phyloP scores from a whole-genome alignment of 139 green algal species.

The Micractinium conductrix region DNA sequence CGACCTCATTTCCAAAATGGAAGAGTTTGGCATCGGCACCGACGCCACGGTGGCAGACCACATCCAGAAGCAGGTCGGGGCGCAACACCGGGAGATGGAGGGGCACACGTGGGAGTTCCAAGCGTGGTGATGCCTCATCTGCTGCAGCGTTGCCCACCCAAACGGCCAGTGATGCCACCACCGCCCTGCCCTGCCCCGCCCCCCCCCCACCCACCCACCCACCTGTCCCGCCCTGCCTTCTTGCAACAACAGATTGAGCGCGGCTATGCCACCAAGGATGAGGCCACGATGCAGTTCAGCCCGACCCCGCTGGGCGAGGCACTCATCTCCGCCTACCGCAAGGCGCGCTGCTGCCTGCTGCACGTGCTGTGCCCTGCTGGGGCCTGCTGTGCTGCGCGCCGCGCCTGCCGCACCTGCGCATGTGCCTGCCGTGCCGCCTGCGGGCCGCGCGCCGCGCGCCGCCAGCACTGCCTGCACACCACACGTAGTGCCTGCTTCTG shows the following conservation, averaged over 20 bases:
- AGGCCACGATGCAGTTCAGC: slow-evolving; percentile 67
- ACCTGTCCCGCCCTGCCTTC: too few relatives aligned
- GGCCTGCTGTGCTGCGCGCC: too few relatives aligned
- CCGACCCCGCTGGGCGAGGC: slow-evolving; percentile 87
- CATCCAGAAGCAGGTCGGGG: slow-evolving; percentile 68
- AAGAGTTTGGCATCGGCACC: slow-evolving; percentile 95
- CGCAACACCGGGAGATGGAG: neutral
- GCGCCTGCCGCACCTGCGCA: too few relatives aligned
- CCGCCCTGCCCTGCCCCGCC: neutral
- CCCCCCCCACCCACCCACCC: neutral
- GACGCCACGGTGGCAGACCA: slow-evolving; percentile 95
- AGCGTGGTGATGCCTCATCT: neutral
- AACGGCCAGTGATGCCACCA: neutral
- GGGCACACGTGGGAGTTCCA: neutral
- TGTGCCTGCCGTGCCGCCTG: too few relatives aligned
- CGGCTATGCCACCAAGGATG: slow-evolving; percentile 88
- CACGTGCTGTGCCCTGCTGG: neutral
- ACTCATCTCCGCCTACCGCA: slow-evolving; percentile 82
- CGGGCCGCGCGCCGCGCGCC: too few relatives aligned
- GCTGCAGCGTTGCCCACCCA: neutral
- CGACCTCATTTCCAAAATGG: slow-evolving; percentile 95
- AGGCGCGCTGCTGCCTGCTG: neutral
- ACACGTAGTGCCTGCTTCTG: too few relatives aligned
- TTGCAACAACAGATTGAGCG: slow-evolving; percentile 25
- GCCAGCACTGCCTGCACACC: too few relatives aligned